Evolutionary conservation across 371 early-diverging fungal species (phyloP).

Genomic region (Mucor racemosus): DNA sequence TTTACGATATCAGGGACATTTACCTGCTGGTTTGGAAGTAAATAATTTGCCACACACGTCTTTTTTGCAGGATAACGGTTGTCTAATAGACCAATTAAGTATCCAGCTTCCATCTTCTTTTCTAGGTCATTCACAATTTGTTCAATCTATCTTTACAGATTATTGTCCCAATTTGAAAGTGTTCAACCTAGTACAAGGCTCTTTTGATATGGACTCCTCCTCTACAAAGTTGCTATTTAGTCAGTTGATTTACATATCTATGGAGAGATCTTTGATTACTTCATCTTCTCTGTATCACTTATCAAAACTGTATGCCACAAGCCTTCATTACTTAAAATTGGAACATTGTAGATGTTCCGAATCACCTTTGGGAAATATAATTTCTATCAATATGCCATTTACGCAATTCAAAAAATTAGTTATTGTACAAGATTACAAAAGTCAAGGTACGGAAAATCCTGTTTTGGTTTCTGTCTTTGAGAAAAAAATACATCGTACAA

Average conservation of each 20-base stretch:
- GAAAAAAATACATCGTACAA: neutral
- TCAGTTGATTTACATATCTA: neutral
- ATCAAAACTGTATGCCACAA: neutral
- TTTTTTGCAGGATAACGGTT: neutral
- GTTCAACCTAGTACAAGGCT: neutral
- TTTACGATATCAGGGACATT: neutral
- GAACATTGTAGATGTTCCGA: neutral
- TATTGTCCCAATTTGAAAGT: neutral
- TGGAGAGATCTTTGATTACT: neutral
- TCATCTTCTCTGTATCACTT: conserved; percentile 3
- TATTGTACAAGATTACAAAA: neutral
- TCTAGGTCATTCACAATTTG: neutral
- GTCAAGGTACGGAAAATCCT: neutral
- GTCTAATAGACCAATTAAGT: neutral
- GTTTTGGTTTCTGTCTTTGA: neutral
- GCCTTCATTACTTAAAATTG: neutral
- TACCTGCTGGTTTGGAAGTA: neutral
- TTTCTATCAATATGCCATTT: neutral
- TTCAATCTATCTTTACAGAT: neutral
- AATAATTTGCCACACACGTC: neutral
- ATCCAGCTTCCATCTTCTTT: neutral
- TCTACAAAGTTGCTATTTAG: neutral
- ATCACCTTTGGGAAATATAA: neutral
- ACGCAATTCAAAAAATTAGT: neutral
- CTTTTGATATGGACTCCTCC: neutral